Percentiles rank a stretch among this genome's conserved stretches.
Conservation (phyloP, 495 filamentous ascomycete genomes). For the Penicillium steckii region DNA sequence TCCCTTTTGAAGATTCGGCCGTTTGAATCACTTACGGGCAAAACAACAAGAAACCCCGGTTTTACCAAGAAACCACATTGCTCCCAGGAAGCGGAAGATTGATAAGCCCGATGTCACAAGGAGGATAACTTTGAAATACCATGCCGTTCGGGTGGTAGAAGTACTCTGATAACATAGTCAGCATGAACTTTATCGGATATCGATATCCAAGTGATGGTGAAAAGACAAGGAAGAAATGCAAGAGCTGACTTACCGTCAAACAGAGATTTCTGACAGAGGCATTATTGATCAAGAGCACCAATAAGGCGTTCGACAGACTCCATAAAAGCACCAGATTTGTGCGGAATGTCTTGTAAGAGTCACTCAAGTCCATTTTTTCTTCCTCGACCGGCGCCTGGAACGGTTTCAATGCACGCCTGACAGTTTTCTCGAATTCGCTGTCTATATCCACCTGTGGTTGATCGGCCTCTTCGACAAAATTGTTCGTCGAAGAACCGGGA, state of each 20-base stretch:
- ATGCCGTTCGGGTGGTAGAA: slow-evolving; percentile 61
- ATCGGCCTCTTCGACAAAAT: slow-evolving; percentile 80
- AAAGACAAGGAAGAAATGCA: background rate
- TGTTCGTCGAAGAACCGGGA: slow-evolving; percentile 97
- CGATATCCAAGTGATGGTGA: background rate
- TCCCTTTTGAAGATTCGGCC: background rate
- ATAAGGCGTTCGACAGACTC: slow-evolving; percentile 80
- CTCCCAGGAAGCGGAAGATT: slow-evolving; percentile 75
- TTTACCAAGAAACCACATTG: slow-evolving; percentile 78
- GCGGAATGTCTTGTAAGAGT: slow-evolving; percentile 92
- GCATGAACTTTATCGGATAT: background rate
- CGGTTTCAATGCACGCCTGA: slow-evolving; percentile 70
- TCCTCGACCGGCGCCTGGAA: slow-evolving; percentile 62
- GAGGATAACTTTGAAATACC: slow-evolving; percentile 79
- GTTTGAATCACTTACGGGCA: background rate
- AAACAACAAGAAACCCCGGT: slow-evolving; percentile 85
- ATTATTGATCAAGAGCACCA: slow-evolving; percentile 80
- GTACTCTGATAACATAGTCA: slow-evolving; percentile 7
- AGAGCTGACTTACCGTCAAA: slow-evolving; percentile 61
- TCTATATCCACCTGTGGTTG: slow-evolving; percentile 93
- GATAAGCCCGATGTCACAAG: slow-evolving; percentile 76
- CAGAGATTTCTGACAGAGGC: slow-evolving; percentile 71
- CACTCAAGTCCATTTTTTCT: slow-evolving; percentile 73
- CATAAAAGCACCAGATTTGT: slow-evolving; percentile 79
- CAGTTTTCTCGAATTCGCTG: slow-evolving; percentile 83